These are phyloP conservation scores for Elsinoe fawcettii DNA, from an alignment of 2,329 filamentous ascomycete species.

Conservation along the genomic window DNA sequence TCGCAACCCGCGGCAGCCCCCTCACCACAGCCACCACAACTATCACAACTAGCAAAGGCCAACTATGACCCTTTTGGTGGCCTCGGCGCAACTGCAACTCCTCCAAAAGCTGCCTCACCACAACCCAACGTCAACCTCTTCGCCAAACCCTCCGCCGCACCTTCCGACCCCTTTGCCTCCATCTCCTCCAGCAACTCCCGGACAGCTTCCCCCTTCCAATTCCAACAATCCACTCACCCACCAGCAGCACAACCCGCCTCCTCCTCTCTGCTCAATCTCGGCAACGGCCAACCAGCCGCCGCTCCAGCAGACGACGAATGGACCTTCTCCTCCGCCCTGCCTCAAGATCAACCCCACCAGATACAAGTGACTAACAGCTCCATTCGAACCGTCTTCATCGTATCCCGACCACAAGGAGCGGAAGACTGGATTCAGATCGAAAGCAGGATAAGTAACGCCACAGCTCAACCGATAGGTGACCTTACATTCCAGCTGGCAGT, in stretches of 20 bases:
- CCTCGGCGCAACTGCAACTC: slow-evolving; percentile 35
- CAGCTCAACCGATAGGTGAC: slow-evolving; percentile 61
- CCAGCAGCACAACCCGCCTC: slow-evolving; percentile 19
- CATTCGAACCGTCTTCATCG: slow-evolving; percentile 66
- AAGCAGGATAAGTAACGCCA: slow-evolving; percentile 79
- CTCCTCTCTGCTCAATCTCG: slow-evolving; percentile 20
- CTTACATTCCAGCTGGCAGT: slow-evolving; percentile 89
- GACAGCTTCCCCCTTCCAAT: slow-evolving; percentile 43
- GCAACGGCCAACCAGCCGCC: slow-evolving; percentile 30
- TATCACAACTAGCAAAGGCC: slow-evolving; percentile 37
- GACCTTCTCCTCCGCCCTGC: slow-evolving; percentile 19
- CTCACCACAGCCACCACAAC: slow-evolving; percentile 30
- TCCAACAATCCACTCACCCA: slow-evolving; percentile 37
- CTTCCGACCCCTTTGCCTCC: slow-evolving; percentile 55
- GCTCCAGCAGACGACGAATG: slow-evolving; percentile 19
- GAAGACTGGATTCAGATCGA: slow-evolving; percentile 58
- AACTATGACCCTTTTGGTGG: slow-evolving; percentile 52
- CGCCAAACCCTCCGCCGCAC: slow-evolving; percentile 26
- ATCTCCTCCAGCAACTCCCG: slow-evolving; percentile 45
- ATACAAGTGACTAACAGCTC: slow-evolving; percentile 61
- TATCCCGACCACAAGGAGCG: slow-evolving; percentile 50
- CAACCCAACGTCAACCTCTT: slow-evolving; percentile 32
- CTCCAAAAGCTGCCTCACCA: slow-evolving; percentile 44
- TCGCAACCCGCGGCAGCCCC: slow-evolving; percentile 21
- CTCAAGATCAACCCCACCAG: slow-evolving; percentile 48